Evolutionary conservation across 1,284 basidiomycete genomes (phyloP), one percentile per base, ranked within the genome.

Genomic region (Coniophora puteana): DNA sequence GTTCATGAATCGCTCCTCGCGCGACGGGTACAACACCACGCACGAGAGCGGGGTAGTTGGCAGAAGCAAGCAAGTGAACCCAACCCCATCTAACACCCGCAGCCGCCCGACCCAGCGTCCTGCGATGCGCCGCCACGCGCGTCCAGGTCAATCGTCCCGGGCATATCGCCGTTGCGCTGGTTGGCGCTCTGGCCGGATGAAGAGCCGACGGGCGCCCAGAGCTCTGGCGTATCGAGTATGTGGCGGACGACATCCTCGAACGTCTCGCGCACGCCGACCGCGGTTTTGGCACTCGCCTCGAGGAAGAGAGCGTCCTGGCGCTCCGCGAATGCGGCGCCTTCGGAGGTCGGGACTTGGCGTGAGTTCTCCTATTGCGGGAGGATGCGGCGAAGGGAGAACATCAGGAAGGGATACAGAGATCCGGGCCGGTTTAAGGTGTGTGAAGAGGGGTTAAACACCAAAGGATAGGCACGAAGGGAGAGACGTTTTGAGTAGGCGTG

Each of bases 271-370:
- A 94, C 92, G 10, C 86, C 85, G 0, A 86, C 69, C 10, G 82
- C 76, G 1, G 89, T 93, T 78, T 96, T 95, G 0, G 93, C 93
- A 0, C 87, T 86, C 3, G 83, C 78, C 68, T 96, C 93, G 33
- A 95, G 71, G 63, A 96, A 97, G 28, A 93, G 69, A 10, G 84
- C 88, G 24, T 78, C 78, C 76, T 91, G 89, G 35, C 84, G 75
- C 22, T 74, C 68, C 0, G 95, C 95, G 56, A 95, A 97, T 2
- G 75, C 76, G 44, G 79, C 65, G 0, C 84, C 96, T 58, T 98
- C 93, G 1, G 80, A 67, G 3, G 77, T 82, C 0, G 87, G 67
- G 4, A 99, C 93, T 59, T 93, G 85, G 2, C 95, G 78, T 5
- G 89, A 91, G 62, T 86, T 88, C 57, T 95, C 94, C 89, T 93